Evolutionary conservation across 164 flowering plant species (phyloP).

Genomic region (Kingdonia uniflora): DNA sequence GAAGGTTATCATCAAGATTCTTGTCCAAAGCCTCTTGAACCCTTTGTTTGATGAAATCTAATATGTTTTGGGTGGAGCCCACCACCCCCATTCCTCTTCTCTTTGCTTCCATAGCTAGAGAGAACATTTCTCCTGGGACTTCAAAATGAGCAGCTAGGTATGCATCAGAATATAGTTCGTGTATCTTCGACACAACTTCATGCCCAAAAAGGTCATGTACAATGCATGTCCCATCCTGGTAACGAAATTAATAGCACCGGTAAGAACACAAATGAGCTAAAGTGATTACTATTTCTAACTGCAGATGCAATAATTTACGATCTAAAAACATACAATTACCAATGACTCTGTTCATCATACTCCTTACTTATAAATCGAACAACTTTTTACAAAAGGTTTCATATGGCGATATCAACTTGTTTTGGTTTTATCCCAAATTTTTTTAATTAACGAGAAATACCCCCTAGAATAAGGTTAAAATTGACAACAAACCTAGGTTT

Average conservation of each 20-base stretch:
- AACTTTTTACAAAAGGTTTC: too few species aligned
- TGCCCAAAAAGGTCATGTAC: slow-evolving; percentile 94
- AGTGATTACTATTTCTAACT: too few species aligned
- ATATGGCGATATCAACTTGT: too few species aligned
- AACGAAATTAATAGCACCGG: not conserved
- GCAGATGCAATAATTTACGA: too few species aligned
- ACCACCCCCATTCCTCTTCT: slow-evolving; percentile 98
- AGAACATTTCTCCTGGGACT: slow-evolving; percentile 98
- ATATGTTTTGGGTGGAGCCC: slow-evolving; percentile 90
- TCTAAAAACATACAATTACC: too few species aligned
- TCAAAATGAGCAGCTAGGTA: slow-evolving; percentile 90
- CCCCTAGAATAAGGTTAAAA: too few species aligned
- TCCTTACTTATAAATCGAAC: too few species aligned
- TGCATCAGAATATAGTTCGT: slow-evolving; percentile 82
- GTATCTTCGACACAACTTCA: slow-evolving; percentile 81
- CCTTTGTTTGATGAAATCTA: slow-evolving; percentile 78
- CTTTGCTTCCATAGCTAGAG: slow-evolving; percentile 95
- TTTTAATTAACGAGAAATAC: too few species aligned
- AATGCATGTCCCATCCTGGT: slow-evolving; percentile 90
- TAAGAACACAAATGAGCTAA: too few species aligned
- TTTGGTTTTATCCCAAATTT: too few species aligned
- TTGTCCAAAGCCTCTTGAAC: slow-evolving; percentile 79
- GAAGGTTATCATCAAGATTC: slow-evolving; percentile 73
- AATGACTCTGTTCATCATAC: too few species aligned
- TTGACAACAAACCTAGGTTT: too few species aligned